Percentiles rank a stretch among this genome's conserved stretches.
Evolutionary conservation across 2,329 filamentous ascomycete species (phyloP).

Genomic region (Paramyrothecium sp.): DNA sequence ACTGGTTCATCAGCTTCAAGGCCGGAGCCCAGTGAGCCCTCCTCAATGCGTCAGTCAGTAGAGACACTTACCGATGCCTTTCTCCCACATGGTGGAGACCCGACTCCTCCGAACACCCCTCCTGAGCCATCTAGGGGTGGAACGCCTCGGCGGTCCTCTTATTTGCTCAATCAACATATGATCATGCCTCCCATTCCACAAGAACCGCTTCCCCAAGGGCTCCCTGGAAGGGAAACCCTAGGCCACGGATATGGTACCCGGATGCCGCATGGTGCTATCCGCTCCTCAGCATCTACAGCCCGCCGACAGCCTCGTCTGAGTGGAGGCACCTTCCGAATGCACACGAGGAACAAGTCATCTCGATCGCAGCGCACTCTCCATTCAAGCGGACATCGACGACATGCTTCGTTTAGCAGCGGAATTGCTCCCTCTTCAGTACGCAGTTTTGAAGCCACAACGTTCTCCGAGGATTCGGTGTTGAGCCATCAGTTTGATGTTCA

Average conservation of each 20-base stretch:
- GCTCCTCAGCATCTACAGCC: conserved; percentile 26
- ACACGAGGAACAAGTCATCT: conserved; percentile 46
- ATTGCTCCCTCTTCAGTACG: conserved; percentile 48
- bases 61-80: conserved; percentile 55
- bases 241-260: conserved; percentile 21
- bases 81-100: conserved; percentile 46
- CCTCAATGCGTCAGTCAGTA: conserved; percentile 42
- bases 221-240: conserved; percentile 44
- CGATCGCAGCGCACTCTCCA: conserved; percentile 47
- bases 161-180: conserved; percentile 49
- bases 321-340: conserved; percentile 29
- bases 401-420: conserved; percentile 60
- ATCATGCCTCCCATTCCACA: conserved; percentile 31
- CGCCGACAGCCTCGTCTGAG: conserved; percentile 25
- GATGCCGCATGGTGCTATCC: conserved; percentile 29
- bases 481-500: conserved; percentile 36
- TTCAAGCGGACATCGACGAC: conserved; percentile 53
- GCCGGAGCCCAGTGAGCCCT: conserved; percentile 46
- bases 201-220: conserved; percentile 44
- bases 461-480: conserved; percentile 49
- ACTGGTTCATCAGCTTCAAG: conserved; percentile 51
- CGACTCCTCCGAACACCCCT: conserved; percentile 62
- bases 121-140: conserved; percentile 41
- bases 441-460: conserved; percentile 62
- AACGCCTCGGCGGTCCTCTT: conserved; percentile 54